A percentile compares a stretch with the other conserved stretches of the same genome.
phyloP scores from a whole-genome alignment of 2,329 filamentous ascomycete species.

The Cladosporium velox region DNA sequence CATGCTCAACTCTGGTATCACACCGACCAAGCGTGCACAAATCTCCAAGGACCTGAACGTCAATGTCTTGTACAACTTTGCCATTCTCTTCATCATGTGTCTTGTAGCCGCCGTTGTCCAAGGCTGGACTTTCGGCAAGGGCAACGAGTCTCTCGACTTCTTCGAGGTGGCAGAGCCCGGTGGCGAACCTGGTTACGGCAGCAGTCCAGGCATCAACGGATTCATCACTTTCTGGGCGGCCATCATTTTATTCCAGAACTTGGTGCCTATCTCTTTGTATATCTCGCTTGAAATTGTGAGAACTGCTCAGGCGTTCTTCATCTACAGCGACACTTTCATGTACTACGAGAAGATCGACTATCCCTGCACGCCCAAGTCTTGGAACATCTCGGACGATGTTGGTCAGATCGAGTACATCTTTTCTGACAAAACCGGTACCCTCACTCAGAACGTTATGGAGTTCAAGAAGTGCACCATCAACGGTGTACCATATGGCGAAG shows the following conservation, averaged over 20 bases:
- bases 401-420: slow-evolving; percentile 99
- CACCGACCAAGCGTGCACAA: slow-evolving; percentile 87
- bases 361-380: slow-evolving; percentile 93
- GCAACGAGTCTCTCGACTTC: slow-evolving; percentile 71
- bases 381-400: slow-evolving; percentile 98
- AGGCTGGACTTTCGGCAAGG: slow-evolving; percentile 76
- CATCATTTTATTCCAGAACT: slow-evolving; percentile 94
- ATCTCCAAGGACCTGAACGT: slow-evolving; percentile 94
- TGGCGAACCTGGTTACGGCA: slow-evolving; percentile 46
- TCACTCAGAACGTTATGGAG: slow-evolving; percentile 95
- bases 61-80: slow-evolving; percentile 96
- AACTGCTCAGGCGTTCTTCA: slow-evolving; percentile 91
- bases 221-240: slow-evolving; percentile 97
- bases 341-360: slow-evolving; percentile 95
- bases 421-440: slow-evolving; percentile 87
- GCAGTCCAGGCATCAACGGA: slow-evolving; percentile 73
- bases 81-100: slow-evolving; percentile 87
- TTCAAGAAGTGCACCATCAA: slow-evolving; percentile 99
- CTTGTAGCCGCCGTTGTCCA: slow-evolving; percentile 81
- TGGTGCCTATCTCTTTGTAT: slow-evolving; percentile 97
- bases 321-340: slow-evolving; percentile 94
- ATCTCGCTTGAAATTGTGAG: slow-evolving; percentile 96
- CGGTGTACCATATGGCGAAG: slow-evolving; percentile 93
- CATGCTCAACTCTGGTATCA: slow-evolving; percentile 97
- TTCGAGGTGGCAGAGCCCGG: slow-evolving; percentile 89